phyloP scores from a whole-genome alignment of 352 stramenopile species.

The Pythium folliculosum region DNA sequence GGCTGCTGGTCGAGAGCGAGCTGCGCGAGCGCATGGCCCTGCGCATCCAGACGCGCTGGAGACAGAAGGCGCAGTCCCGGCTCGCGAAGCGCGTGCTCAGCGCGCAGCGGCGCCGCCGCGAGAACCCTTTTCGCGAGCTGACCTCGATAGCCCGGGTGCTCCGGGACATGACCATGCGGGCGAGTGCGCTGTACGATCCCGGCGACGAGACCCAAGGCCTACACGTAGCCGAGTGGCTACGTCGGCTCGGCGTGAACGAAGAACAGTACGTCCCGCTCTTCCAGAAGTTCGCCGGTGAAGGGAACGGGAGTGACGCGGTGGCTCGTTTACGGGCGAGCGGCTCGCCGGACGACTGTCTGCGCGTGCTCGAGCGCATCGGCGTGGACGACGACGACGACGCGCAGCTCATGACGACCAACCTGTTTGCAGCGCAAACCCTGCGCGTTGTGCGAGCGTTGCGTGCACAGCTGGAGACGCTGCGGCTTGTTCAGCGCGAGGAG shows the following conservation, averaged over 20 bases:
- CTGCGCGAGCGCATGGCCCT: conserved; percentile 52
- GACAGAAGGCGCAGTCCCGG: conserved; percentile 50
- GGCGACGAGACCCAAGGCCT: conserved; percentile 63
- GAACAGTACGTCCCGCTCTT: conserved; percentile 48
- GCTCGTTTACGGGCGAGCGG: conserved; percentile 31
- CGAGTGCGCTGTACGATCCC: conserved; percentile 48
- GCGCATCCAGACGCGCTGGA: conserved; percentile 66
- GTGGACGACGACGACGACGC: conserved; percentile 44
- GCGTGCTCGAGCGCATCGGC: conserved; percentile 40
- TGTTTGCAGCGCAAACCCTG: conserved; percentile 48
- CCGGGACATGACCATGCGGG: conserved; percentile 28
- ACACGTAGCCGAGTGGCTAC: conserved; percentile 51
- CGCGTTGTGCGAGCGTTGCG: conserved; percentile 34
- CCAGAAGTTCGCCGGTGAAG: conserved; percentile 37
- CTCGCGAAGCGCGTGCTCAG: conserved; percentile 45
- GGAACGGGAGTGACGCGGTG: conserved; percentile 15
- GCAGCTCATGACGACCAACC: conserved; percentile 54
- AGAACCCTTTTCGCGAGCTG: conserved; percentile 49
- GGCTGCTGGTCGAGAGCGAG: conserved; percentile 38
- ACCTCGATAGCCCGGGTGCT: conserved; percentile 40
- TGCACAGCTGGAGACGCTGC: conserved; percentile 1
- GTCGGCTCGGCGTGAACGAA: conserved; percentile 51
- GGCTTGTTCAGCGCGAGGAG: conserved; percentile 33
- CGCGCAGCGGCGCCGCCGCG: conserved; percentile 51
- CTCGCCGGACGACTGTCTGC: conserved; percentile 25